A percentile compares a stretch with the other conserved stretches of the same genome.
These are phyloP conservation scores for Monosporozyma servazzii DNA, from an alignment of 805 yeast species.

Conservation along the genomic window DNA sequence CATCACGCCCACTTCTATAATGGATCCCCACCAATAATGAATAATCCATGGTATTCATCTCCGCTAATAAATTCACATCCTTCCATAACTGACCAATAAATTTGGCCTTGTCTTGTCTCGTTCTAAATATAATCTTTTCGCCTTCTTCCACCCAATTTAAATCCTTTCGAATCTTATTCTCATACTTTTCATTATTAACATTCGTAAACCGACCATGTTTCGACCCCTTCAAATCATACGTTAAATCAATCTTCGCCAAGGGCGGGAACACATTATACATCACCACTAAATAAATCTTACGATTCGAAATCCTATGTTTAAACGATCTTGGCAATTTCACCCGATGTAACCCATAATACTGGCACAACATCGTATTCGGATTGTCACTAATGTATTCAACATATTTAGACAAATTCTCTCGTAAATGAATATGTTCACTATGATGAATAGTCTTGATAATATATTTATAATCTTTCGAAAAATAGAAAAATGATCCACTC, in stretches of 20 bases:
- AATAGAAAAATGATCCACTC: slow-evolving; percentile 92
- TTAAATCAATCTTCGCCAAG: slow-evolving; percentile 71
- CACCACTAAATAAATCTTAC: slow-evolving; percentile 85
- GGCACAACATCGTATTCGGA: slow-evolving; percentile 84
- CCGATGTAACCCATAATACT: slow-evolving; percentile 91
- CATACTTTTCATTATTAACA: slow-evolving; percentile 16
- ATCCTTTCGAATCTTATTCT: slow-evolving; percentile 45
- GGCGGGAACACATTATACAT: slow-evolving; percentile 98
- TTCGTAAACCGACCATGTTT: slow-evolving; percentile 66
- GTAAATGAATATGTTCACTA: slow-evolving; percentile 77
- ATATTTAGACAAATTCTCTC: slow-evolving; percentile 66
- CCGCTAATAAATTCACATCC: slow-evolving; percentile 66
- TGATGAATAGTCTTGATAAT: slow-evolving; percentile 95
- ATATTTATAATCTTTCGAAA: slow-evolving; percentile 84
- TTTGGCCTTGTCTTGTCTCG: slow-evolving; percentile 42
- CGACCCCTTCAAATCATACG: slow-evolving; percentile 90
- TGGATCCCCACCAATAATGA: slow-evolving; percentile 84
- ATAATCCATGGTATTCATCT: slow-evolving; percentile 89
- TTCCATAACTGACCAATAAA: slow-evolving; percentile 64
- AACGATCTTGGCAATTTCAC: slow-evolving; percentile 70
- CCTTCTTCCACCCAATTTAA: slow-evolving; percentile 72
- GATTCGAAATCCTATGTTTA: slow-evolving; percentile 32
- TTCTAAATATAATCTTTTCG: slow-evolving; percentile 63
- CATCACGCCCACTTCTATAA: too few species aligned
- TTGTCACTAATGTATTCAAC: slow-evolving; percentile 70